Evolutionary conservation across 176 grass and related monocot species (phyloP).

Genomic region (Triticum dicoccoides): DNA sequence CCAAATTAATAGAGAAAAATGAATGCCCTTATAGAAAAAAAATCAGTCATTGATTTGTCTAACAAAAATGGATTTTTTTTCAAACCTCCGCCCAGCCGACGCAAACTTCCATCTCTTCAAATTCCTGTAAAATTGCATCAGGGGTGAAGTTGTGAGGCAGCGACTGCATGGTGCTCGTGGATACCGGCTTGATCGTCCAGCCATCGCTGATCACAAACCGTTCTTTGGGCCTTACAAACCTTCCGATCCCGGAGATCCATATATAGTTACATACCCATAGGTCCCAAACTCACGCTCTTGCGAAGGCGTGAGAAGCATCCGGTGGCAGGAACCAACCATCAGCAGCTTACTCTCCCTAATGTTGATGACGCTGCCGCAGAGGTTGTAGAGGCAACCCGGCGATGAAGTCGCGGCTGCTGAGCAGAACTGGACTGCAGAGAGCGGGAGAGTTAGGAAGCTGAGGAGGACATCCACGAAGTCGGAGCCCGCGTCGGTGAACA

Average conservation of each 20-base stretch:
- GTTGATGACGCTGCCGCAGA: neutral
- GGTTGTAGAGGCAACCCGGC: constrained; percentile 2
- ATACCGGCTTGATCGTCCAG: neutral
- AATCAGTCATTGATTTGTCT: too few relatives aligned
- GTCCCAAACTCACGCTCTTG: neutral
- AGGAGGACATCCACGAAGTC: neutral
- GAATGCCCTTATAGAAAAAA: too few relatives aligned
- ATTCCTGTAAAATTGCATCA: neutral
- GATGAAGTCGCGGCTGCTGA: neutral
- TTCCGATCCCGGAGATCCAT: neutral
- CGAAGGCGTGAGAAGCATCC: neutral
- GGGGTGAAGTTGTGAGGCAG: neutral
- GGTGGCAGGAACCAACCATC: neutral
- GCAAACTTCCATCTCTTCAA: neutral
- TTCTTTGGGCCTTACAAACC: neutral
- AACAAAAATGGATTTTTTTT: too few relatives aligned
- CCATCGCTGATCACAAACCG: constrained; percentile 3
- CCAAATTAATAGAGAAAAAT: neutral
- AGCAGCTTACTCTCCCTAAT: neutral
- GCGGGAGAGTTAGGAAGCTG: neutral
- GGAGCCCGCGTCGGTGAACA: neutral
- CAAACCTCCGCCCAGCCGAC: neutral
- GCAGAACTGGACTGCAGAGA: neutral
- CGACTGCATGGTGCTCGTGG: neutral
- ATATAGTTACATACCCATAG: too few relatives aligned